Evolutionary conservation across 768 basidiomycete species (phyloP), one percentile per base, ranked within the genome.

Genomic region (Boletus speciosus): DNA sequence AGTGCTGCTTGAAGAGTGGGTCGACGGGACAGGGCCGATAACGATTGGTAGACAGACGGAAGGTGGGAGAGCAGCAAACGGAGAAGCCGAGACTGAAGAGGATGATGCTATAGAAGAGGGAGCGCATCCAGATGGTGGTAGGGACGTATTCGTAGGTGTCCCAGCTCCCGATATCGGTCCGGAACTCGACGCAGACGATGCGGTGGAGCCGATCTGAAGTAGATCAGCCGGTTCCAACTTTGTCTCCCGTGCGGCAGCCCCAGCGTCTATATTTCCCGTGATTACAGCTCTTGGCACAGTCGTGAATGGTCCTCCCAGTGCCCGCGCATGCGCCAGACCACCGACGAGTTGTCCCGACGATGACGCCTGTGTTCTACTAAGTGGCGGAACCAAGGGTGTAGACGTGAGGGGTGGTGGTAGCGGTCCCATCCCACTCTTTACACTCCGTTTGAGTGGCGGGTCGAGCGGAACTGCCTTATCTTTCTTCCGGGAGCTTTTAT

Each of bases 41-140:
- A 90, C 69, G 55, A 93, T 91, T 9, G 92, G 90, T 45, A 92
- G 79, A 45, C 83, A 80, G 32, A 90, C 86, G 51, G 70, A 66
- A 21, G 71, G 61, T 1, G 68, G 63, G 6, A 75, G 64, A 40
- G 73, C 48, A 39, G 70, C 46, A 19, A 73, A 67, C 12, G 67
- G 57, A 27, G 71, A 61, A 11, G 51, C 9, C 3, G 65, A 42
- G 21, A 19, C 34, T 2, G 56, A 42, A 27, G 63, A 49, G 32
- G 55, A 23, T 10, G 55, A 31, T 43, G 56, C 23, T 16, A 16
- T 16, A 29, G 60, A 61, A 19, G 62, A 39, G 9, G 66, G 48
- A 47, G 61, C 42, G 7, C 42, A 40, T 15, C 29, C 49, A 27
- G 51, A 48, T 41, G n/a, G 15, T 15, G 61, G 49, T 36, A 57